Evolutionary conservation across 768 basidiomycete genomes (phyloP).

Genomic region (Serendipita sp.): DNA sequence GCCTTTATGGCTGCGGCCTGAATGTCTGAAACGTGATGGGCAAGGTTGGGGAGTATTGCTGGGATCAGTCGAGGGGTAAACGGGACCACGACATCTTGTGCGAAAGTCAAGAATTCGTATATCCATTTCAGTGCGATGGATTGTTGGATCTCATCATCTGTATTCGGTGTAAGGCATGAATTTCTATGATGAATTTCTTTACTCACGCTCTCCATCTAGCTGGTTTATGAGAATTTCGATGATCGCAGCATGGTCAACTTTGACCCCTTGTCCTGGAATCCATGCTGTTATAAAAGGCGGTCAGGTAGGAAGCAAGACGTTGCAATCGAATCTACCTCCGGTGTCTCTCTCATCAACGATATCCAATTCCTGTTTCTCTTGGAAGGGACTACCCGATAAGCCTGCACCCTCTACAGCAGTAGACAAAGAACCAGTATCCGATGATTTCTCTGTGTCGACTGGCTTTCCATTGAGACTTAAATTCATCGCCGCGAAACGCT

Average conservation of each 20-base stretch:
- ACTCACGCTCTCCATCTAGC: conserved; percentile 65
- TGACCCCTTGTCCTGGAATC: conserved; percentile 88
- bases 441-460: conserved; percentile 31
- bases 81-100: conserved; percentile 81
- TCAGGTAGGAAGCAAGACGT: not conserved
- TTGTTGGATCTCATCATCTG: conserved; percentile 90
- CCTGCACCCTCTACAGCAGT: not conserved
- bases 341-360: conserved; percentile 42
- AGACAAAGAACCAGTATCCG: conserved; percentile 37
- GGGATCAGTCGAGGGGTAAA: conserved; percentile 88
- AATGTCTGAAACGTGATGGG: conserved; percentile 78
- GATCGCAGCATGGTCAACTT: conserved; percentile 78
- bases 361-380: conserved; percentile 22
- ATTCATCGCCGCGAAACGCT: conserved; percentile 14
- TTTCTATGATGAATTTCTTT: not conserved
- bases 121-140: conserved; percentile 90
- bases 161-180: not conserved
- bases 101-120: conserved; percentile 73
- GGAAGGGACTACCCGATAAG: not conserved
- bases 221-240: conserved; percentile 86
- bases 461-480: not conserved
- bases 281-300: conserved; percentile 34
- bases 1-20: conserved; percentile 73
- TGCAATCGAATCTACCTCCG: conserved; percentile 32
- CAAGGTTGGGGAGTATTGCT: conserved; percentile 85